Percentiles rank a stretch among this genome's conserved stretches.
Conservation (phyloP, 805 yeast species). For the Lachancea mirantina region DNA sequence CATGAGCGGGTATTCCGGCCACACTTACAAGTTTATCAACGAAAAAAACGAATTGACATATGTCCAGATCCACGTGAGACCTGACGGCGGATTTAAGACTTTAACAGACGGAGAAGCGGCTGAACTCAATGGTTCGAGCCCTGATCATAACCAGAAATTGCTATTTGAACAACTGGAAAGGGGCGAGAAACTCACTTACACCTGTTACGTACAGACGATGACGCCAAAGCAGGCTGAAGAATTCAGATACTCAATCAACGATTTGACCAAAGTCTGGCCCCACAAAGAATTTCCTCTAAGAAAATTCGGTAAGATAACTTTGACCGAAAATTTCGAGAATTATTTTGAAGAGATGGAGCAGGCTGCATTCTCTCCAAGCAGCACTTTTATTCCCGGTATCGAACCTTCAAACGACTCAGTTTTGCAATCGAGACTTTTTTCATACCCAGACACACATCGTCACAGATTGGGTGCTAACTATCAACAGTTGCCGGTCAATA, state of each 20-base stretch:
- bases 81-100: slow-evolving; percentile 46
- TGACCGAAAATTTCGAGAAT: slow-evolving; percentile 51
- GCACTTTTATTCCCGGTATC: slow-evolving; percentile 61
- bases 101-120: slow-evolving; percentile 41
- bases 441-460: slow-evolving; percentile 72
- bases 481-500: slow-evolving; percentile 59
- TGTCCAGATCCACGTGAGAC: slow-evolving; percentile 47
- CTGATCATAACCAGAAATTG: slow-evolving; percentile 41
- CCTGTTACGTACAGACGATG: slow-evolving; percentile 54
- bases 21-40: slow-evolving; percentile 53
- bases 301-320: slow-evolving; percentile 56
- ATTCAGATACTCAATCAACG: slow-evolving; percentile 73
- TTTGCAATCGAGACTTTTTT: slow-evolving; percentile 66
- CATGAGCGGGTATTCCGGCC: slow-evolving; percentile 62
- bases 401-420: slow-evolving; percentile 76
- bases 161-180: slow-evolving; percentile 40
- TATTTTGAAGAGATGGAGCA: slow-evolving; percentile 45
- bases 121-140: slow-evolving; percentile 40
- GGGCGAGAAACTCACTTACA: slow-evolving; percentile 47
- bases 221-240: slow-evolving; percentile 71
- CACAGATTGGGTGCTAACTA: slow-evolving; percentile 67
- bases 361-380: slow-evolving; percentile 64
- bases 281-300: slow-evolving; percentile 77
- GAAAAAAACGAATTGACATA: slow-evolving; percentile 43
- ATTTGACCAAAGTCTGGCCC: slow-evolving; percentile 87